Evolutionary conservation across 805 yeast genomes (phyloP), one percentile per base, ranked within the genome.

Genomic region (Cyberlindnera maritima): DNA sequence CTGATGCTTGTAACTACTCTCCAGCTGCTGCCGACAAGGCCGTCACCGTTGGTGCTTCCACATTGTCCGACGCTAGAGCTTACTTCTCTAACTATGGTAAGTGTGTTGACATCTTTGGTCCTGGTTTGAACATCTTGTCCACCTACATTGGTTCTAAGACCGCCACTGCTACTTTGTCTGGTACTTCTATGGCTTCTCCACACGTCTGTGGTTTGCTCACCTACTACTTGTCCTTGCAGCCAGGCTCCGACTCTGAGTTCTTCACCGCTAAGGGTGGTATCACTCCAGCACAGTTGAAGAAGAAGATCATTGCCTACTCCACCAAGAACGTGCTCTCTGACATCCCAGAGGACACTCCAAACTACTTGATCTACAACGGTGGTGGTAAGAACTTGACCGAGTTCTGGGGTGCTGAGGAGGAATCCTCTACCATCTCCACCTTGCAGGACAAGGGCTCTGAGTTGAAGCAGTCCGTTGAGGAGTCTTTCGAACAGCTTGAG

Each of bases 131-230:
- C 65, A 81, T 92, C 51, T 74, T 85, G 56, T 88, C 96, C 37
- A 85, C 92, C 33, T 87, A 85, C 65, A 86, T 83, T 65, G 94
- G 95, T 37, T 81, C 89, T 4, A 74, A 77, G 43, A 68, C 79
- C 44, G 87, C 90, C 36, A 85, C 92, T 56, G 90, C 94, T 38
- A 80, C 88, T 34, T 74, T 87, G 65, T 86, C 96, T 33, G 99
- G 99, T 70, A 92, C 97, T 11, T 92, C 98, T 14, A 92, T 92
- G 99, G 97, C 98, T 19, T 86, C 97, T 33, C 98, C 99, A 39
- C 97, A 90, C 63, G 91, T 91, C 57, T 84, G 90, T 50, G 99
- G 99, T 58, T 76, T 92, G 66, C 80, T 90, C 62, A 79, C 96
- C 9, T 92, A 92, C 76, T 92, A 80, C 71, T 73, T 91, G 64